Evolutionary conservation across 2,329 filamentous ascomycete species (phyloP).

Genomic region (Hypoxylon sp.): DNA sequence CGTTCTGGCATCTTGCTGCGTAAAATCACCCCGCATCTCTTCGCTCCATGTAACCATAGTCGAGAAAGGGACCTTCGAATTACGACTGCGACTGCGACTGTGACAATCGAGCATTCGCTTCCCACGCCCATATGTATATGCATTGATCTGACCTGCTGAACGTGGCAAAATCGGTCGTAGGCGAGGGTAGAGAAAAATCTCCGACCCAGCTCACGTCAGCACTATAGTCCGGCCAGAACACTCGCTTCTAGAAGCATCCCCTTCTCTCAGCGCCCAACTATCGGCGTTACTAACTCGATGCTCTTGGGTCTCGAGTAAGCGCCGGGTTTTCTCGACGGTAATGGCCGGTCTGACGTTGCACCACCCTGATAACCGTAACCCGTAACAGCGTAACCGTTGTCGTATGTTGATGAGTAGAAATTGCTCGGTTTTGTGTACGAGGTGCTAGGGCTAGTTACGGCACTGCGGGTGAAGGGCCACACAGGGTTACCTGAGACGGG

Average conservation of each 20-base stretch:
- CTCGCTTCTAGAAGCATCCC: slow-evolving; percentile 21
- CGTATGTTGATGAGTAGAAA: slow-evolving; percentile 66
- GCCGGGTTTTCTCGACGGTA: slow-evolving; percentile 66
- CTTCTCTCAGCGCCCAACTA: slow-evolving; percentile 60
- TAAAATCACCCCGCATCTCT: slow-evolving; percentile 42
- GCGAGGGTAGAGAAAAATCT: slow-evolving; percentile 29
- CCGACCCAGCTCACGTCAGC: slow-evolving; percentile 42
- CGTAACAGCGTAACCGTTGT: slow-evolving; percentile 57
- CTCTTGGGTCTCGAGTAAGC: slow-evolving; percentile 69
- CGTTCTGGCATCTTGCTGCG: slow-evolving; percentile 10
- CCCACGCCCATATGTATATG: slow-evolving; percentile 24
- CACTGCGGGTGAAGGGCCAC: slow-evolving; percentile 67
- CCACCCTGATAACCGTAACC: slow-evolving; percentile 54
- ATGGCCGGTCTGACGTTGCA: slow-evolving; percentile 62
- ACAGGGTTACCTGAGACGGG: slow-evolving; percentile 60
- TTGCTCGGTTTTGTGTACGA: slow-evolving; percentile 60
- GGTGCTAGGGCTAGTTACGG: slow-evolving; percentile 63
- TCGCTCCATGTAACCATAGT: slow-evolving; percentile 34
- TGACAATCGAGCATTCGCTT: slow-evolving; percentile 24
- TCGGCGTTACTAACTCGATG: slow-evolving; percentile 72
- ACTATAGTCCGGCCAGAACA: slow-evolving; percentile 27
- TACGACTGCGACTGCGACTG: slow-evolving; percentile 18
- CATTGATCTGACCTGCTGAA: slow-evolving; percentile 37
- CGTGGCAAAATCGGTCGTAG: slow-evolving; percentile 33
- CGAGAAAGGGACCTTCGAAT: slow-evolving; percentile 23